Conservation (phyloP, 106 monocot species). For the Phalaenopsis aphrodite region DNA sequence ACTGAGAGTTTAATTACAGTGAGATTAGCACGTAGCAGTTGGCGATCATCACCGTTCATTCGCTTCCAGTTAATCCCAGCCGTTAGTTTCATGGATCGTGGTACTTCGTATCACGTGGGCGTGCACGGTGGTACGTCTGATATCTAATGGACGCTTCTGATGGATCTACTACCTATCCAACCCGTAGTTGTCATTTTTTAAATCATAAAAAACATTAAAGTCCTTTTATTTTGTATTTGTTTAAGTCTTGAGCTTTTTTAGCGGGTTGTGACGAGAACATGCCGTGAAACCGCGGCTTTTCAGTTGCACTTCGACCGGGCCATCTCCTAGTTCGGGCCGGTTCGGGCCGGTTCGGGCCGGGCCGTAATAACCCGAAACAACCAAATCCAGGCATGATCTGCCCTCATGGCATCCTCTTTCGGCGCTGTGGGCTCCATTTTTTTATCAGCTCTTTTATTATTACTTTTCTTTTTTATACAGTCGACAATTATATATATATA, state of each 20-base stretch:
- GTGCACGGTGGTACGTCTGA: background rate
- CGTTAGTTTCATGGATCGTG: background rate
- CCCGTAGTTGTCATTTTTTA: background rate
- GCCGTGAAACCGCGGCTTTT: background rate
- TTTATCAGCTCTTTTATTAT: no score
- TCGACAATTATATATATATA: no score
- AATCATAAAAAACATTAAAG: background rate
- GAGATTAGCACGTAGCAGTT: background rate
- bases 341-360: background rate
- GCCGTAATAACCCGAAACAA: background rate
- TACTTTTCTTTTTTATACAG: no score
- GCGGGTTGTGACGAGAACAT: background rate
- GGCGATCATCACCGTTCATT: background rate
- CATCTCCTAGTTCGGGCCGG: background rate
- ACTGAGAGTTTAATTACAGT: background rate
- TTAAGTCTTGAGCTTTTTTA: background rate
- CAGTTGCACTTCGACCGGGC: background rate
- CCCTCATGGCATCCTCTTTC: background rate
- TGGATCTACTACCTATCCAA: background rate
- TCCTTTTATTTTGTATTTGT: background rate
- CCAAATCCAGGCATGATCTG: background rate
- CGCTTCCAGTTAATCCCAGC: background rate
- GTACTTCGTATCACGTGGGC: background rate
- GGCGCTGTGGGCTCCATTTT: background rate
- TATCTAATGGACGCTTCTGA: conserved; percentile 5